phyloP scores from a whole-genome alignment of 441 rosid species.

The Daphne laureola region DNA sequence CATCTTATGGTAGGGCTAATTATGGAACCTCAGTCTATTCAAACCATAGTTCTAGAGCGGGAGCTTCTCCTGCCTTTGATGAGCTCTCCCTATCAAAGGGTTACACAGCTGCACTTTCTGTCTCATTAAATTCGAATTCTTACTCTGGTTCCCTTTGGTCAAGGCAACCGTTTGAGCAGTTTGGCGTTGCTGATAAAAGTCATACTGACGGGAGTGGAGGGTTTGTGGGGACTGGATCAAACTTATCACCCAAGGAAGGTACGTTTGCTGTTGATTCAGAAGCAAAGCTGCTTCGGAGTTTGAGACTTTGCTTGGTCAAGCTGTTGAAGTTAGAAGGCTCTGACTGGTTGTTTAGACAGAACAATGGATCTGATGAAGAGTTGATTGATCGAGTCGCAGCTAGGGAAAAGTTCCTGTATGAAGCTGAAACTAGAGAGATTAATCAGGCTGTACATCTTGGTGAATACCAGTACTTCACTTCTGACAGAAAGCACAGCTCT shows the following conservation, averaged over 20 bases:
- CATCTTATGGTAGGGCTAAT: constrained; percentile 40
- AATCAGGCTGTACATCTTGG: constrained; percentile 35
- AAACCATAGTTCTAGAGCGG: constrained; percentile 37
- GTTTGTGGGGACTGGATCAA: constrained; percentile 41
- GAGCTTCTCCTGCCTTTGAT: constrained; percentile 41
- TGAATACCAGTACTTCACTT: constrained; percentile 31
- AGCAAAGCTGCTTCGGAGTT: constrained; percentile 73
- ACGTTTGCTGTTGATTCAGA: constrained; percentile 50
- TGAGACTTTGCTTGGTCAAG: constrained; percentile 70
- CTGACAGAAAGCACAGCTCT: constrained; percentile 29
- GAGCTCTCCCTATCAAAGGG: constrained; percentile 41
- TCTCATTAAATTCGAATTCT: constrained; percentile 29
- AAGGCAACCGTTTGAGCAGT: constrained; percentile 93
- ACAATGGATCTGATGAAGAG: constrained; percentile 85
- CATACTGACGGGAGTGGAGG: constrained; percentile 41
- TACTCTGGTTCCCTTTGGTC: constrained; percentile 85
- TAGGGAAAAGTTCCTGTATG: constrained; percentile 67
- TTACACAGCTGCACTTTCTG: constrained; percentile 37
- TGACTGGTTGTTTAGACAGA: constrained; percentile 87
- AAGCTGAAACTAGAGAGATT: constrained; percentile 64
- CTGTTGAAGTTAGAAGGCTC: constrained; percentile 89
- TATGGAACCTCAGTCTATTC: constrained; percentile 39
- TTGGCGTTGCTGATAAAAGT: constrained; percentile 70
- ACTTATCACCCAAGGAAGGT: constrained; percentile 30
- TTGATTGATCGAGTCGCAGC: constrained; percentile 87